Evolutionary conservation across 345 rosid genomes (phyloP).

Genomic region (Geranium brycei): DNA sequence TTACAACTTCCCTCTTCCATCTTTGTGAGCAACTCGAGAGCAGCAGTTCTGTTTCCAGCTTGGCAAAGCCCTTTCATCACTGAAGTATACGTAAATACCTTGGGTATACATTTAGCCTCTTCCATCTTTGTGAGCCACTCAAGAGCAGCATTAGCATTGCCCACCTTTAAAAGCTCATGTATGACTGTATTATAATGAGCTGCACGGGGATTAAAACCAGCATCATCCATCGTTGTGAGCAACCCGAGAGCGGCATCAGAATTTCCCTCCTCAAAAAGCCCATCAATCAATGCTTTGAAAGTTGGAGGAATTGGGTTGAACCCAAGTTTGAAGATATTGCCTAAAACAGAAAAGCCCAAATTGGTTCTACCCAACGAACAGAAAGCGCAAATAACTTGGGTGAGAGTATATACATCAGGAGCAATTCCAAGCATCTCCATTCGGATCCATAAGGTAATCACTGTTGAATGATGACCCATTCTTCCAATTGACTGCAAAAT

Average conservation of each 20-base stretch:
- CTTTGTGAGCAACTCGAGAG: conserved; percentile 47
- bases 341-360: neutral
- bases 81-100: conserved; percentile 17
- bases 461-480: neutral
- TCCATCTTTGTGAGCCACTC: neutral
- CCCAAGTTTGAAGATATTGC: neutral
- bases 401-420: neutral
- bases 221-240: neutral
- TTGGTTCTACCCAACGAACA: neutral
- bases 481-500: neutral
- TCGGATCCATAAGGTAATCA: neutral
- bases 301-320: neutral
- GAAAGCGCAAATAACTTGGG: neutral
- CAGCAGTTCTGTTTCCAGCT: conserved; percentile 33
- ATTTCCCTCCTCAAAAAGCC: neutral
- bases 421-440: neutral
- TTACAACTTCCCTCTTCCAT: conserved; percentile 47
- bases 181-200: neutral
- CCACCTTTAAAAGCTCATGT: neutral
- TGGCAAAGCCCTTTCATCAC: conserved; percentile 55
- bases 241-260: neutral
- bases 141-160: neutral
- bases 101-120: neutral
- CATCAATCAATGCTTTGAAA: neutral
- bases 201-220: neutral